phyloP scores from a whole-genome alignment of 768 basidiomycete genomes.

The Tulasnella sp. region DNA sequence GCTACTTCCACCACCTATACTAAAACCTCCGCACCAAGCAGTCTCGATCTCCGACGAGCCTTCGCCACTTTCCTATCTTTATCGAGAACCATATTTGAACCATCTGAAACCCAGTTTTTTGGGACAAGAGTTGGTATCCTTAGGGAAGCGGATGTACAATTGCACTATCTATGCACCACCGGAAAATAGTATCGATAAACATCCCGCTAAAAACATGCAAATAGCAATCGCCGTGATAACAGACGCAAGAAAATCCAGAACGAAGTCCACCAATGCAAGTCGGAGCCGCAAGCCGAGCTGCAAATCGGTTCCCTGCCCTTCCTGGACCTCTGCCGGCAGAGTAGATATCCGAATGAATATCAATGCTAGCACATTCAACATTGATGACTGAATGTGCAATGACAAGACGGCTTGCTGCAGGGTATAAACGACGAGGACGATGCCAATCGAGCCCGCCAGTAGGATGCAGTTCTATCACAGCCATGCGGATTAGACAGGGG shows the following conservation, averaged over 20 bases:
- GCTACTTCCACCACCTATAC: background rate
- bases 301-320: too few species aligned
- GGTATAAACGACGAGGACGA: background rate
- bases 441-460: background rate
- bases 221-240: too few species aligned
- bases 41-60: too few species aligned
- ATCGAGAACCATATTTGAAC: background rate
- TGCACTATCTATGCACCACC: too few species aligned
- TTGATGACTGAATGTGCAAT: background rate
- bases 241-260: too few species aligned
- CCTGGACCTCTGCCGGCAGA: too few species aligned
- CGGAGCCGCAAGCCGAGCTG: too few species aligned
- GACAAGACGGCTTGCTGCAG: background rate
- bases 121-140: background rate
- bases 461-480: background rate
- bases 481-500: background rate
- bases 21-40: too few species aligned
- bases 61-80: background rate
- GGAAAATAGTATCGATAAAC: too few species aligned
- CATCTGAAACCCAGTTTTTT: background rate
- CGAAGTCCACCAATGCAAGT: too few species aligned
- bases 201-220: too few species aligned
- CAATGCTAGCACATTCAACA: background rate
- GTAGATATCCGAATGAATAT: too few species aligned
- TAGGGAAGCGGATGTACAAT: background rate